Evolutionary conservation across 306 rosid species (phyloP).

Genomic region (Boehmeria nivea): DNA sequence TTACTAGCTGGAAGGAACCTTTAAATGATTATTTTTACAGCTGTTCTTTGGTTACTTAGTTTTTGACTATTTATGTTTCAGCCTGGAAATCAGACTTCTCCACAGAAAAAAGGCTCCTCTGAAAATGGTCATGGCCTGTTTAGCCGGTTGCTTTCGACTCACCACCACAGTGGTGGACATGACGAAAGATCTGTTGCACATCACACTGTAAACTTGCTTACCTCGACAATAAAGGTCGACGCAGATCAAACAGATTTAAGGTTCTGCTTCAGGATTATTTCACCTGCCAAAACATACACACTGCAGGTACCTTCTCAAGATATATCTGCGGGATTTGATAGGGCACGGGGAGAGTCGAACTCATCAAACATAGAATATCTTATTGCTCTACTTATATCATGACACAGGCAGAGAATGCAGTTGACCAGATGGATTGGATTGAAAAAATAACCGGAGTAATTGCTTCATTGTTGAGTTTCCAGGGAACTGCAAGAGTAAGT

Average conservation of each 20-base stretch:
- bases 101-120: conserved; percentile 36
- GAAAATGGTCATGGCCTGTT: conserved; percentile 65
- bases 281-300: conserved; percentile 67
- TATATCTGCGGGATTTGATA: neutral
- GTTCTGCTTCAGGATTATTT: conserved; percentile 82
- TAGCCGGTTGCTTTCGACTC: conserved; percentile 78
- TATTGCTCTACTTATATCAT: conserved; percentile 3
- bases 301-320: conserved; percentile 52
- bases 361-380: neutral
- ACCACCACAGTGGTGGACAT: conserved; percentile 67
- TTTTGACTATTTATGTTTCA: conserved; percentile 28
- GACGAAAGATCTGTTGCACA: conserved; percentile 69
- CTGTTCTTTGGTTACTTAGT: conserved; percentile 22
- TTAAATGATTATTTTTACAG: conserved; percentile 14
- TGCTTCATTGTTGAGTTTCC: conserved; percentile 65
- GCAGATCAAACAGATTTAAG: conserved; percentile 81
- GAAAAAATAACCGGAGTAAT: conserved; percentile 80
- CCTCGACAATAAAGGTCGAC: conserved; percentile 73
- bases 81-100: conserved; percentile 50
- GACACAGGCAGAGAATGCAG: conserved; percentile 75
- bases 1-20: conserved; percentile 29
- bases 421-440: conserved; percentile 86
- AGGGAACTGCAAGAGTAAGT: conserved; percentile 50
- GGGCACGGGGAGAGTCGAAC: neutral
- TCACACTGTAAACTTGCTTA: conserved; percentile 71